phyloP scores from a whole-genome alignment of 768 basidiomycete species.

The Termitomyces sp. region DNA sequence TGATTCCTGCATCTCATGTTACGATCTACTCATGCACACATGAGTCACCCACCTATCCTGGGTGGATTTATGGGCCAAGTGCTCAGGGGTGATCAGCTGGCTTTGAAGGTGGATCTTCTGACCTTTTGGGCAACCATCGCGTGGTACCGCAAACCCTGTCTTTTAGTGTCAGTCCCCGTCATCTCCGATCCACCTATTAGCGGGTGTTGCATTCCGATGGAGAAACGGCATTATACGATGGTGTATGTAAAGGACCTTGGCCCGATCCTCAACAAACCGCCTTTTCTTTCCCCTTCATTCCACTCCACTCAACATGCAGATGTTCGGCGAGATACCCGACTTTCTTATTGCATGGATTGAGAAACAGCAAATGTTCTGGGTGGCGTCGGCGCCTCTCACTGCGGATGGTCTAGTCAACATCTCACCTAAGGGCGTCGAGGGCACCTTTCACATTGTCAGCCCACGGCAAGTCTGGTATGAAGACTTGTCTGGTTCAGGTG shows the following conservation, averaged over 20 bases:
- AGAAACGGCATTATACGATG: constrained; percentile 13
- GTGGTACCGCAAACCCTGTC: constrained; percentile 10
- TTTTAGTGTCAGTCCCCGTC: constrained; percentile 7
- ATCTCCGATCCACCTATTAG: constrained; percentile 10
- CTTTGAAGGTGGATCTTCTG: constrained; percentile 5
- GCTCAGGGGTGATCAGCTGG: constrained; percentile 13
- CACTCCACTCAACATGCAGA: constrained; percentile 41
- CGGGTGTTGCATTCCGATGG: constrained; percentile 17
- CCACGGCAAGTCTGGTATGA: constrained; percentile 67
- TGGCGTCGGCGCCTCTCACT: constrained; percentile 60
- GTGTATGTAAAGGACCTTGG: constrained; percentile 14
- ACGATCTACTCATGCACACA: not conserved
- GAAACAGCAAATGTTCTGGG: constrained; percentile 68
- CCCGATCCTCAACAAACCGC: not conserved
- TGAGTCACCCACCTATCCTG: not conserved
- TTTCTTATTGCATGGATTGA: constrained; percentile 54
- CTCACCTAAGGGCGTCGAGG: constrained; percentile 61
- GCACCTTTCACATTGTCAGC: constrained; percentile 59
- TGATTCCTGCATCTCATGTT: constrained; percentile 4
- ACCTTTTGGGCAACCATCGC: constrained; percentile 5
- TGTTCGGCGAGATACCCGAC: constrained; percentile 53
- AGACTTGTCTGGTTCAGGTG: constrained; percentile 68
- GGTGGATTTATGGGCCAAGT: not conserved
- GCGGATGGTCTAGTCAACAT: constrained; percentile 61
- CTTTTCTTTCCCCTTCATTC: not conserved